A percentile compares a stretch with the other conserved stretches of the same genome.
Evolutionary conservation across 306 rosid species (phyloP).

Genomic region (Malus fusca): DNA sequence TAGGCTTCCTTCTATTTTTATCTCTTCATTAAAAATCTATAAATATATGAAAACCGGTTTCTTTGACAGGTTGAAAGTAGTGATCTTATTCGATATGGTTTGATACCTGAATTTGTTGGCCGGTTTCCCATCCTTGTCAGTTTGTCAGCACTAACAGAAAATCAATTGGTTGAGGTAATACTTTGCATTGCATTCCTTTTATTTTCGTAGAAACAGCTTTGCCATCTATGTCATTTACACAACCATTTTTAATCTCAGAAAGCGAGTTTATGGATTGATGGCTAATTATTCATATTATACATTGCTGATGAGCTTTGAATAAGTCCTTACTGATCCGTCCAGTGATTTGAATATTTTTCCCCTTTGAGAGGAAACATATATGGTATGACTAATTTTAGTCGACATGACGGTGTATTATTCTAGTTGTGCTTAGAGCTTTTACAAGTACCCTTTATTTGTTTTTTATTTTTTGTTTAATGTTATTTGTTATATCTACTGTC

Average conservation of each 20-base stretch:
- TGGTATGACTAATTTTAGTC: neutral
- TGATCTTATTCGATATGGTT: slow-evolving; percentile 89
- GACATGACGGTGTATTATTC: neutral
- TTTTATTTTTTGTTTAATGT: neutral
- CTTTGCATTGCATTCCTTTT: slow-evolving; percentile 4
- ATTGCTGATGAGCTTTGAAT: neutral
- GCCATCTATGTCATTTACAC: neutral
- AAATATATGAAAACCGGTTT: neutral
- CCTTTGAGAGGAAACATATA: neutral
- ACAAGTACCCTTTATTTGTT: neutral
- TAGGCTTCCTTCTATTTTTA: neutral
- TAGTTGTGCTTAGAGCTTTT: neutral
- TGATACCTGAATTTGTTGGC: slow-evolving; percentile 97
- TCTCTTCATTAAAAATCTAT: neutral
- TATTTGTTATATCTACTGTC: neutral
- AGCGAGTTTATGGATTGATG: neutral
- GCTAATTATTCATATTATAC: neutral
- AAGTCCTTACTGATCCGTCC: neutral
- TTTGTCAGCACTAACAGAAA: slow-evolving; percentile 77
- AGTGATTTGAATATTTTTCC: neutral
- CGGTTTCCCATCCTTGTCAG: slow-evolving; percentile 93
- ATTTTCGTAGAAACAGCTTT: neutral
- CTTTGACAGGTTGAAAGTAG: slow-evolving; percentile 85
- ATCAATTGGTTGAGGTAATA: slow-evolving; percentile 84
- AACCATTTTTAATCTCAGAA: neutral